Evolutionary conservation across 2,329 filamentous ascomycete species (phyloP), one percentile per base, ranked within the genome.

Genomic region (Chaetomium sp.): DNA sequence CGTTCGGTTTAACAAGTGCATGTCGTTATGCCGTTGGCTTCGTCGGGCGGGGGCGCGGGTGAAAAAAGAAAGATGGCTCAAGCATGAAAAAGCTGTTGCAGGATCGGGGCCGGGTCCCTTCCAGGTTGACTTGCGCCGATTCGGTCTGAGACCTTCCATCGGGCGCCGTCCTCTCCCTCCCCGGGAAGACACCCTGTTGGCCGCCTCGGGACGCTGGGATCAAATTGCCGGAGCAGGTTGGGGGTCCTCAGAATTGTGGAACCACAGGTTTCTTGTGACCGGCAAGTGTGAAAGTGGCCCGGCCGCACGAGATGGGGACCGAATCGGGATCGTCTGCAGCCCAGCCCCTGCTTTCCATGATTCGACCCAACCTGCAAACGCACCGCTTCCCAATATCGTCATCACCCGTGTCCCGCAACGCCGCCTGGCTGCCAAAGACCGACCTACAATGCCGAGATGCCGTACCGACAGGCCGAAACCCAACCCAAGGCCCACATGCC

Each of bases 291-390:
- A 5, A 25, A 53, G 50, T 27, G 50, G 13, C 33, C 33, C 21
- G 54, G 54, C 25, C 35, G 55, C 35, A 13, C 35, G 21, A 19
- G 33, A 60, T 42, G 54, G 67, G 62, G 62, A 61, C 67, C 65
- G 67, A 63, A 64, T 67, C 67, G 67, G 67, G 63, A 69, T 56
- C 49, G 54, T 29, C 33, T 67, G 63, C 63, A 68, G 63, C 64
- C 67, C 50, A 57, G 51, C 50, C 19, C 16, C 53, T 2, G 21
- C 54, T 58, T 63, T n/a, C n/a, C n/a, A n/a, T 64, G 49, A 60
- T 68, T 63, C 57, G 64, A 64, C 55, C 55, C 56, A 55, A 33
- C 53, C 38, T 25, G 23, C 45, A 51, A 31, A 42, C 6, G 50
- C 50, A 53, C 27, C 50, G 13, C 50, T 42, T 42, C 38, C 38